phyloP scores from a whole-genome alignment of 2,329 filamentous ascomycete species.

The Xylariaceae sp. region DNA sequence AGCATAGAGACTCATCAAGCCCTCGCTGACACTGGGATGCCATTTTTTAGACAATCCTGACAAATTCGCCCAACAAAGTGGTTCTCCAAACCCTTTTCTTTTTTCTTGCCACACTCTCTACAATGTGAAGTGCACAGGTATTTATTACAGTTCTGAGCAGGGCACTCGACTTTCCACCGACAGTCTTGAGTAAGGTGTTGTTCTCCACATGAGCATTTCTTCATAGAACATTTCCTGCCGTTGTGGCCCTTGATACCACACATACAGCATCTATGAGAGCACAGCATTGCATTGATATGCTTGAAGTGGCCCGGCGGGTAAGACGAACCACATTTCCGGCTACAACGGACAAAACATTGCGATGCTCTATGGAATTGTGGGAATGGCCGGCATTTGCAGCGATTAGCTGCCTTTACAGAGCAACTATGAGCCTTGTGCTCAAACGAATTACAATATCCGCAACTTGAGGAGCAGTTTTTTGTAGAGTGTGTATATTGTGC shows the following conservation, averaged over 20 bases:
- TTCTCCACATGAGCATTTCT: constrained; percentile 45
- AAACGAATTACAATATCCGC: constrained; percentile 44
- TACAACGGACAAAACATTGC: constrained; percentile 43
- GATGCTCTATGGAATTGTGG: constrained; percentile 44
- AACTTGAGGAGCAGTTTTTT: constrained; percentile 34
- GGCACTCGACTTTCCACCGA: constrained; percentile 47
- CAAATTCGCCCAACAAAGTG: constrained; percentile 42
- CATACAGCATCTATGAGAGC: constrained; percentile 48
- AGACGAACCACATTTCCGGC: constrained; percentile 40
- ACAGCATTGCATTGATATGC: constrained; percentile 47
- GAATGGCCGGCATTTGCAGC: constrained; percentile 48
- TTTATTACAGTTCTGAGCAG: constrained; percentile 38
- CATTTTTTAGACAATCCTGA: constrained; percentile 36
- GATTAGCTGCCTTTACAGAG: constrained; percentile 39
- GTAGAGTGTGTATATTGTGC: constrained; percentile 34
- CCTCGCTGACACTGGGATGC: constrained; percentile 10
- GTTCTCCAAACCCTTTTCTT: constrained; percentile 28
- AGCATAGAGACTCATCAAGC: no score
- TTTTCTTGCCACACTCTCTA: constrained; percentile 42
- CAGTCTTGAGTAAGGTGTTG: constrained; percentile 48
- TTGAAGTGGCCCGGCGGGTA: constrained; percentile 32
- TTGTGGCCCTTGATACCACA: constrained; percentile 47
- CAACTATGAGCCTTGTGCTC: constrained; percentile 41
- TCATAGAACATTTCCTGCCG: constrained; percentile 44
- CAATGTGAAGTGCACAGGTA: constrained; percentile 47